Evolutionary conservation across 768 basidiomycete genomes (phyloP), one percentile per base, ranked within the genome.

Genomic region (Auricularia auricula-judae): DNA sequence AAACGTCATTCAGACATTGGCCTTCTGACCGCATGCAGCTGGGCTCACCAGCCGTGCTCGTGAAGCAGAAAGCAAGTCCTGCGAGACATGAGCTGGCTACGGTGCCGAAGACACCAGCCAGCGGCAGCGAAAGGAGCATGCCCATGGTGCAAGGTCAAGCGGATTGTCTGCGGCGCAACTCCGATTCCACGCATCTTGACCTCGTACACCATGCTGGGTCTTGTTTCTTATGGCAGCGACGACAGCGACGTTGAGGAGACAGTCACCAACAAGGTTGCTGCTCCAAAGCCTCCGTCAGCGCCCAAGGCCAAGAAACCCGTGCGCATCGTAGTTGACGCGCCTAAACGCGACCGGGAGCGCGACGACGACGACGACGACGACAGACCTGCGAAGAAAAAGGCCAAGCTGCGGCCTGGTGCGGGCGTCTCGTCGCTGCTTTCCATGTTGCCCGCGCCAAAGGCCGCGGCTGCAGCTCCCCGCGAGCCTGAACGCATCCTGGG

Each of bases 81-180:
- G 85, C 88, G 14, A 98, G 77, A 69, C 89, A 92, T 74, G 93
- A 95, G 11, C 92, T 81, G 1, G 82, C 93, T 59, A 98, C 79
- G 7, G 88, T 81, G 23, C 85, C 81, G 36, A 91, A 74, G 23
- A 82, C 77, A 64, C 90, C 87, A 61, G 84, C 81, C 14, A 92
- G 72, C 12, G 90, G 90, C 8, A 92, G 74, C 62, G 89, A 91
- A 67, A 92, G 70, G 58, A 91, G 74, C 36, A 89, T 70, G 67
- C 90, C 90, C 90, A 92, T 92, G 69, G 66, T 59, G 16, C 16
- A 18, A 12, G 36, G 51, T 29, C 23, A 29, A 39, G 58, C 11
- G 39, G 39, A 14, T 42, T 42, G 39, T 42, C 39, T 42, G 59
- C 23, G 47, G 51, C 33, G 42, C n/a, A 33, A 43, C n/a, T 33